Evolutionary conservation across 1,284 basidiomycete species (phyloP), one percentile per base, ranked within the genome.

Genomic region (Rhodotorula sp.): DNA sequence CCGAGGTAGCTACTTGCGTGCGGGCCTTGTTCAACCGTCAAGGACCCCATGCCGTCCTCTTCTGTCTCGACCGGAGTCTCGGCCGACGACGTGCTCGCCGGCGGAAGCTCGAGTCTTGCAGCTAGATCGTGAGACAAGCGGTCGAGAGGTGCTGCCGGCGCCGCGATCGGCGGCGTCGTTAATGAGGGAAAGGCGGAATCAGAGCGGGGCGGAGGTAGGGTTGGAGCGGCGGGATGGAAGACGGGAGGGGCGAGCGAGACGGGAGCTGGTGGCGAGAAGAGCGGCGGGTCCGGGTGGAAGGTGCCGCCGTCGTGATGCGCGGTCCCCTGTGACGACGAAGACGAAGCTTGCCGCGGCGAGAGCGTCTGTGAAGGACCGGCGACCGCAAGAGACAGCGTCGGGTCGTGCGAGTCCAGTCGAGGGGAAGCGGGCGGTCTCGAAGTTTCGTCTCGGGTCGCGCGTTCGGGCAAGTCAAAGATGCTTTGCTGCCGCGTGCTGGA

Each of bases 11-110:
- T 74, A 8, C 48, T 29, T 20, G 58, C 20, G 21, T 73, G 62
- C 5, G 71, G 73, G n/a, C 73, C 71, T 3, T 73, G 70, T 51
- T 79, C 75, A 15, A 78, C 70, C 26, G 72, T 70, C 20, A 79
- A 64, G 21, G 70, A 65, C 0, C 71, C 78, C 16, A 73, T 79
- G 8, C 78, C 76, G 57, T 79, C 78, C 20, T 71, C 65, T 6
- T 70, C 74, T 0, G 26, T 29, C 18, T 61, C 62, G 18, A 20
- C n/a, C 5, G 29, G 34, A 16, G 64, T 21, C 20, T 58, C 39
- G 6, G 31, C 58, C 8, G 57, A 49, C 52, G 59, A 46, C n/a
- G 46, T 52, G 21, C 51, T 52, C 51, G 51, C 21, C 39, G 39
- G 39, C 10, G 39, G n/a, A 52, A 21, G 51, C 51, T 52, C 20